A percentile compares a stretch with the other conserved stretches of the same genome.
Evolutionary conservation across 208 protist species (phyloP).

Genomic region (Chromosphaera perkinsii): DNA sequence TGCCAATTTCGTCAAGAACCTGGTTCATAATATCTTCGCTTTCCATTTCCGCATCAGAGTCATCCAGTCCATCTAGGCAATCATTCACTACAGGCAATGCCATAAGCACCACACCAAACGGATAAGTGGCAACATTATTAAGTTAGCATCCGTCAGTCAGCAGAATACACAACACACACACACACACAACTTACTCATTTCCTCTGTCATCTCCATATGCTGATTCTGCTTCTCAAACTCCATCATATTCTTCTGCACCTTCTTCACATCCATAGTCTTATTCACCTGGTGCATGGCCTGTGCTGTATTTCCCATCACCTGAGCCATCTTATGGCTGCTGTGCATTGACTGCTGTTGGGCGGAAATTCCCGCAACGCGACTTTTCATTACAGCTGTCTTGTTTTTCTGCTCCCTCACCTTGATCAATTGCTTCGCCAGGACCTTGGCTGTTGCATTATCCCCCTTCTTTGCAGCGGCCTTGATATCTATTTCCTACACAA

Average conservation of each 20-base stretch:
- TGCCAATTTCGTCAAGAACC: slow-evolving; percentile 67
- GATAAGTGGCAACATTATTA: background rate
- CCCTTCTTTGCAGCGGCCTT: slow-evolving; percentile 18
- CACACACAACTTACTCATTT: slow-evolving; percentile 18
- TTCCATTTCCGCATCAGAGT: slow-evolving; percentile 52
- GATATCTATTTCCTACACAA: background rate
- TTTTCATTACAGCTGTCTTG: background rate
- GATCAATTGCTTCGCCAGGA: slow-evolving; percentile 22
- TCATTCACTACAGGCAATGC: slow-evolving; percentile 23
- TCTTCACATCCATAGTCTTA: slow-evolving; percentile 20
- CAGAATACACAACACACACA: background rate
- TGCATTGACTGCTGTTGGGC: slow-evolving; percentile 4
- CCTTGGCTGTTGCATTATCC: slow-evolving; percentile 5
- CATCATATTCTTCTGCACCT: slow-evolving; percentile 25
- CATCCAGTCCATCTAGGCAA: slow-evolving; percentile 34
- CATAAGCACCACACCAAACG: background rate
- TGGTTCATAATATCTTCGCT: slow-evolving; percentile 59
- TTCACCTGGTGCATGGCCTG: slow-evolving; percentile 17
- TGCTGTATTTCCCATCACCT: slow-evolving; percentile 2
- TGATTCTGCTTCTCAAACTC: slow-evolving; percentile 18
- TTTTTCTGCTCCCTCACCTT: slow-evolving; percentile 8
- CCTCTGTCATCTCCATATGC: slow-evolving; percentile 19
- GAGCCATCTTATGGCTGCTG: background rate
- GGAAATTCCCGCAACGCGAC: background rate
- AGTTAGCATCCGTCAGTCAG: background rate